Evolutionary conservation across 148 eudicot genomes (phyloP).

Genomic region (Salicornia ramosissima): DNA sequence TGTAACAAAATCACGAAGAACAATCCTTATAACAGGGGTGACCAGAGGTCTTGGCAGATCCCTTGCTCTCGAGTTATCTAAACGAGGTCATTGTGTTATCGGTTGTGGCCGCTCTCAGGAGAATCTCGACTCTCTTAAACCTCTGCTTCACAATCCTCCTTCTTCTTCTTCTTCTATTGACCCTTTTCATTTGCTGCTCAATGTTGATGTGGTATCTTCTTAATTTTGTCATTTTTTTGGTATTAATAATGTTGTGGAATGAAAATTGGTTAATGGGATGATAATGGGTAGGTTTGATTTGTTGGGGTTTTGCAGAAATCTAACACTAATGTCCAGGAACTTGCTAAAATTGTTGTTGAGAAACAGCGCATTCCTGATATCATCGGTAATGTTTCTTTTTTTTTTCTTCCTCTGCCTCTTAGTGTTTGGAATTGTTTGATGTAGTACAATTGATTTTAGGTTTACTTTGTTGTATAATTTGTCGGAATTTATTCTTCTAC

Average conservation of each 20-base stretch:
- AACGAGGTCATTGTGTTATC: constrained; percentile 66
- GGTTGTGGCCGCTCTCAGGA: constrained; percentile 88
- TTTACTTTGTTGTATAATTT: too few relatives aligned
- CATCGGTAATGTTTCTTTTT: constrained; percentile 46
- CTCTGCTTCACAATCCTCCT: constrained; percentile 38
- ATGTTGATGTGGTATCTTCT: constrained; percentile 64
- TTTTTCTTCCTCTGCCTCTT: background rate
- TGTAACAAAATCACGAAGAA: constrained; percentile 29
- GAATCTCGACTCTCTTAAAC: constrained; percentile 49
- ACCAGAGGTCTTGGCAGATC: constrained; percentile 61
- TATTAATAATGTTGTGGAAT: background rate
- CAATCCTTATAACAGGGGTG: constrained; percentile 70
- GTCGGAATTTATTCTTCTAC: too few relatives aligned
- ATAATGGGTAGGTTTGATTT: background rate
- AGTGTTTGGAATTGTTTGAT: too few relatives aligned
- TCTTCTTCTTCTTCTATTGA: constrained; percentile 26
- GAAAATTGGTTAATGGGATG: background rate
- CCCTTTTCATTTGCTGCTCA: constrained; percentile 46
- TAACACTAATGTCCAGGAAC: constrained; percentile 63
- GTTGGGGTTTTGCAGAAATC: constrained; percentile 38
- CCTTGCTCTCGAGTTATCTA: constrained; percentile 66
- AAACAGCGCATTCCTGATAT: constrained; percentile 83
- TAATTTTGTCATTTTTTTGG: too few relatives aligned
- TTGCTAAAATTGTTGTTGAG: constrained; percentile 62
- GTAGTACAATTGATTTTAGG: too few relatives aligned